phyloP scores from a whole-genome alignment of 2,329 filamentous ascomycete species.

The Aspergillus unguis region DNA sequence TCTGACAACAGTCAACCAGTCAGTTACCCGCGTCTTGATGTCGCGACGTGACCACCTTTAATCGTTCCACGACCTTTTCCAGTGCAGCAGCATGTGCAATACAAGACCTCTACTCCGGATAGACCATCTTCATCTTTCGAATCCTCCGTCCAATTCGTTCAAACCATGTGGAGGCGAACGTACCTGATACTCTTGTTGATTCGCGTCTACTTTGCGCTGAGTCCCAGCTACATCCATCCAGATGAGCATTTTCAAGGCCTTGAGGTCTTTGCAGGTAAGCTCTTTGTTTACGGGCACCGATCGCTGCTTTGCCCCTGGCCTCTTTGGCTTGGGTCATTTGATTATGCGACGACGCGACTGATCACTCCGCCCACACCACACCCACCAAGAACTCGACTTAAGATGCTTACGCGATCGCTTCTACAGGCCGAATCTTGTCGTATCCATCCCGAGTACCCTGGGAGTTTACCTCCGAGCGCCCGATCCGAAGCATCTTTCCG shows the following conservation, averaged over 20 bases:
- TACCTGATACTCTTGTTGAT: slow-evolving; percentile 82
- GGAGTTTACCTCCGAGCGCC: slow-evolving; percentile 87
- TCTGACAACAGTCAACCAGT: not conserved
- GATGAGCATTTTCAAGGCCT: slow-evolving; percentile 99
- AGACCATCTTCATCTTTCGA: slow-evolving; percentile 4
- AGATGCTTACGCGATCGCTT: slow-evolving; percentile 6
- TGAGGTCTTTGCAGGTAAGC: slow-evolving; percentile 90
- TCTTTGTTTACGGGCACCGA: not conserved
- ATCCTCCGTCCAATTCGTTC: slow-evolving; percentile 16
- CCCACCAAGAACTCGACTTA: not conserved
- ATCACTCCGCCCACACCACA: not conserved
- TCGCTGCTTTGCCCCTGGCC: not conserved
- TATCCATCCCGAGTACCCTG: slow-evolving; percentile 88
- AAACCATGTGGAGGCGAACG: slow-evolving; percentile 80
- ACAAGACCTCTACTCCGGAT: slow-evolving; percentile 4
- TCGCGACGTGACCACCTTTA: slow-evolving; percentile 10
- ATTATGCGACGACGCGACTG: slow-evolving; percentile 8
- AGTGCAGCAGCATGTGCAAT: slow-evolving; percentile 14
- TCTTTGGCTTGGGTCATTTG: slow-evolving; percentile 1
- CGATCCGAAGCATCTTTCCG: slow-evolving; percentile 93
- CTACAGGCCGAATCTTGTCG: slow-evolving; percentile 82
- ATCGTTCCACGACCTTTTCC: slow-evolving; percentile 5
- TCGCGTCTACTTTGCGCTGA: slow-evolving; percentile 89
- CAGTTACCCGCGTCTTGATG: slow-evolving; percentile 1
- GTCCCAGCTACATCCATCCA: slow-evolving; percentile 93